phyloP scores from a whole-genome alignment of 2,329 filamentous ascomycete species.

The Talaromyces pinophilus region DNA sequence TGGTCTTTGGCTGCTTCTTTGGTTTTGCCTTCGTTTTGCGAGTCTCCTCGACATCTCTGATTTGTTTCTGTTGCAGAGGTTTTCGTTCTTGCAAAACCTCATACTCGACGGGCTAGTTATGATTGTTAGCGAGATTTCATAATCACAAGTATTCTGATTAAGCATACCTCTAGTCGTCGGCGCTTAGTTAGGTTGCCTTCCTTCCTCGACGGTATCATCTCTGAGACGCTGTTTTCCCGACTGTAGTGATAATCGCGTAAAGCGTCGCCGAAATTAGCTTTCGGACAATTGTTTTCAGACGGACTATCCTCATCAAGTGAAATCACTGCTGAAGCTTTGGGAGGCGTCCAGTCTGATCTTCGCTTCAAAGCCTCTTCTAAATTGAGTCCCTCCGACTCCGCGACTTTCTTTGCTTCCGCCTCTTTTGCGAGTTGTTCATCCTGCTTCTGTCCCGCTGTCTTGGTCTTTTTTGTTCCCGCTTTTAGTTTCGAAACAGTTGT shows the following conservation, averaged over 20 bases:
- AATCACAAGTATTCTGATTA: background rate
- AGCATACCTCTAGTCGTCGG: constrained; percentile 41
- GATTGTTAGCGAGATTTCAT: background rate
- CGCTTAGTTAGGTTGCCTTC: constrained; percentile 38
- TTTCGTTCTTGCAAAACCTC: constrained; percentile 4
- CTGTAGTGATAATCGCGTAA: constrained; percentile 46
- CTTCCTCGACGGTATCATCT: constrained; percentile 24
- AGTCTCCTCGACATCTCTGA: constrained; percentile 21
- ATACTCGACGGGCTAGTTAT: constrained; percentile 19
- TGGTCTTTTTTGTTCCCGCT: background rate
- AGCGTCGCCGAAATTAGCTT: constrained; percentile 36
- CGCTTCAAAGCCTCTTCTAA: constrained; percentile 55
- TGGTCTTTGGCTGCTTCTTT: constrained; percentile 72
- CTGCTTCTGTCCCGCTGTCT: background rate
- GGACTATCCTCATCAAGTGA: constrained; percentile 13
- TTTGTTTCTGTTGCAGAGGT: background rate
- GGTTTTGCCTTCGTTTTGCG: constrained; percentile 35
- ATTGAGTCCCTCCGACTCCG: constrained; percentile 31
- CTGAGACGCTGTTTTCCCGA: constrained; percentile 25
- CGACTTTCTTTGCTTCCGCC: constrained; percentile 23
- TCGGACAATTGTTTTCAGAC: background rate
- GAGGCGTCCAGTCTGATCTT: constrained; percentile 68
- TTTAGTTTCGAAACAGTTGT: background rate
- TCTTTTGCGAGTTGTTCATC: background rate
- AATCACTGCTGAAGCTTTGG: constrained; percentile 38